Evolutionary conservation across 768 basidiomycete species (phyloP).

Genomic region (Boletus pseudo-olivaceus): DNA sequence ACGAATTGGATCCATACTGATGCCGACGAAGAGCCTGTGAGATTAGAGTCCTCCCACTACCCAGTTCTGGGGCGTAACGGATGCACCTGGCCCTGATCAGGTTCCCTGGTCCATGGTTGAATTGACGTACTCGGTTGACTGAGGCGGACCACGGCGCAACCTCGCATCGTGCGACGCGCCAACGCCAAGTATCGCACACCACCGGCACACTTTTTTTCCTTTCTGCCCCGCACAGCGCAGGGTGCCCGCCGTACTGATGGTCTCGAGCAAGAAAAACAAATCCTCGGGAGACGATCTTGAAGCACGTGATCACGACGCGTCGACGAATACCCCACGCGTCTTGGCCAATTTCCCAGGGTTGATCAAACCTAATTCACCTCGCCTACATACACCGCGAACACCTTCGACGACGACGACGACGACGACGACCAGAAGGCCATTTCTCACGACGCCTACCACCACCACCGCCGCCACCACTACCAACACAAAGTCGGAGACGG

Average conservation of each 20-base stretch:
- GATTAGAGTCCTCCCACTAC: not conserved
- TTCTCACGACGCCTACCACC: not conserved
- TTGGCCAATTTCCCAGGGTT: conserved; percentile 30
- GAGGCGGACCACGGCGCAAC: conserved; percentile 7
- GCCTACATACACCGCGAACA: not conserved
- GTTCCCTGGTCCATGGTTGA: not conserved
- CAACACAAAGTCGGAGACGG: not conserved
- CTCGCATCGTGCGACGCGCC: not conserved
- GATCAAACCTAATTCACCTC: conserved; percentile 16
- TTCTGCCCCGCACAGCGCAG: no score
- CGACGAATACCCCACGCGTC: conserved; percentile 16
- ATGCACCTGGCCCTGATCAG: no score
- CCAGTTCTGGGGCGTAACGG: not conserved
- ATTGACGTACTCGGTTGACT: conserved; percentile 21
- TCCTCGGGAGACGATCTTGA: not conserved
- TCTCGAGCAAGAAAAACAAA: not conserved
- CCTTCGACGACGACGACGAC: conserved; percentile 3
- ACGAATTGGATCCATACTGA: not conserved
- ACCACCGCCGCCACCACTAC: not conserved
- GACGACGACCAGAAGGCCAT: not conserved
- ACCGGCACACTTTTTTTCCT: not conserved
- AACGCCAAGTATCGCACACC: not conserved
- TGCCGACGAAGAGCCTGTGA: not conserved
- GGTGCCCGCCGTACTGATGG: conserved; percentile 1
- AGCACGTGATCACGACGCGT: conserved; percentile 31